Evolutionary conservation across 2,329 filamentous ascomycete genomes (phyloP).

Genomic region (Neopestalotiopsis sp.): DNA sequence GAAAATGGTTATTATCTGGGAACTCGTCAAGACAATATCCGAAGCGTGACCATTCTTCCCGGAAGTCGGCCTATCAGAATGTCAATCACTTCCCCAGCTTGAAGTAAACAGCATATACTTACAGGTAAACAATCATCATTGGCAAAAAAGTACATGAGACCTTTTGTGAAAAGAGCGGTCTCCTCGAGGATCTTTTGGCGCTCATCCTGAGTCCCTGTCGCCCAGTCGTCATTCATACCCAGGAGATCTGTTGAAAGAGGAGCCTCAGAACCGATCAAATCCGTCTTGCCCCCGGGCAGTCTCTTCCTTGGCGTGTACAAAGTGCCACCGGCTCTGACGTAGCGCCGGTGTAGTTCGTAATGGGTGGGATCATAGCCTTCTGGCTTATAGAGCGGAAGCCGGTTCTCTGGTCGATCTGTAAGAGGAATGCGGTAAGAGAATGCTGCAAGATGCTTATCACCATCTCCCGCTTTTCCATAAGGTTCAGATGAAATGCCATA

Average conservation of each 20-base stretch:
- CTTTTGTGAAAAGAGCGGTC: conserved; percentile 26
- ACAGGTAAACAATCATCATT: conserved; percentile 25
- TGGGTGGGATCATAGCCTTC: conserved; percentile 27
- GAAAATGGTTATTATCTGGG: conserved; percentile 32
- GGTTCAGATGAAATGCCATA: background rate
- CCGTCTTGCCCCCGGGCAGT: conserved; percentile 25
- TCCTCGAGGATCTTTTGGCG: conserved; percentile 23
- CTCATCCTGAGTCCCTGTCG: conserved; percentile 18
- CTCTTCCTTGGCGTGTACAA: conserved; percentile 23
- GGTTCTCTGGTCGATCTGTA: conserved; percentile 25
- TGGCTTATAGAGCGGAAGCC: conserved; percentile 24
- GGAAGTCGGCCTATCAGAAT: conserved; percentile 20
- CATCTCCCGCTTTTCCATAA: background rate
- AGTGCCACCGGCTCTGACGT: conserved; percentile 17
- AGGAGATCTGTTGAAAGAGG: conserved; percentile 30
- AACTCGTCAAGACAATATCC: conserved; percentile 35
- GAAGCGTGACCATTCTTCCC: conserved; percentile 27
- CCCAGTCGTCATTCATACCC: conserved; percentile 27
- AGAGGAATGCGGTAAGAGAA: conserved; percentile 29
- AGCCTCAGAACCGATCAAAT: conserved; percentile 26
- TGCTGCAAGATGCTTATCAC: conserved; percentile 27
- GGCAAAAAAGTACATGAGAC: conserved; percentile 26
- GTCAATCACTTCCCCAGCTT: background rate
- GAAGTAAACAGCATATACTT: conserved; percentile 6
- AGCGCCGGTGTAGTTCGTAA: conserved; percentile 25